These are phyloP conservation scores for Curvularia lunata DNA, from an alignment of 2,329 filamentous ascomycete species.

Conservation along the genomic window DNA sequence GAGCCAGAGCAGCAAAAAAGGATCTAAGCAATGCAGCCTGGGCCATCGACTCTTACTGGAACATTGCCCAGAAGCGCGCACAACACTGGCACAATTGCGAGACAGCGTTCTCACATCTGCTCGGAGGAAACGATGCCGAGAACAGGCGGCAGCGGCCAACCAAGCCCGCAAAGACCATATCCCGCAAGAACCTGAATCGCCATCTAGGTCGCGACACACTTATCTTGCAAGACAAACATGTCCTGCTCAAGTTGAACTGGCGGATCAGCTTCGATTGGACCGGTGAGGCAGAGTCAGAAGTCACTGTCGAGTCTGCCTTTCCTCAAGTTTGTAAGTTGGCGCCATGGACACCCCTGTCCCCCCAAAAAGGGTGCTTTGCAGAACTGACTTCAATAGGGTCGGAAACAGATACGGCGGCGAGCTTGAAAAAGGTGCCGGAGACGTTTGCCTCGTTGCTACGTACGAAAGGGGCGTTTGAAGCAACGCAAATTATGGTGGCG, in stretches of 20 bases:
- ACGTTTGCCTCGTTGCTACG: slow-evolving; percentile 67
- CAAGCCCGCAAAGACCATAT: slow-evolving; percentile 24
- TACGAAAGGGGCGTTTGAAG: slow-evolving; percentile 61
- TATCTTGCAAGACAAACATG: slow-evolving; percentile 45
- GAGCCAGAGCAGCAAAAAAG: slow-evolving; percentile 48
- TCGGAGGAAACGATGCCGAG: slow-evolving; percentile 27
- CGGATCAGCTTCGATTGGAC: slow-evolving; percentile 73
- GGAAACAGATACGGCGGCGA: slow-evolving; percentile 62
- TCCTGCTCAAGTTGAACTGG: slow-evolving; percentile 66
- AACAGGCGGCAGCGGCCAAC: slow-evolving; percentile 23
- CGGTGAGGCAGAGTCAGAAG: slow-evolving; percentile 68
- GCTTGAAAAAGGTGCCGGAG: slow-evolving; percentile 63
- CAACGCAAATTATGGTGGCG: slow-evolving; percentile 66
- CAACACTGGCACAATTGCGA: slow-evolving; percentile 67
- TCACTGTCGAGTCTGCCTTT: slow-evolving; percentile 62
- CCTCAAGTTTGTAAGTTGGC: slow-evolving; percentile 66
- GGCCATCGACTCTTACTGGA: slow-evolving; percentile 73
- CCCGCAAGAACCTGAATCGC: slow-evolving; percentile 58
- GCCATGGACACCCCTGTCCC: neutral
- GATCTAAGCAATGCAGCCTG: slow-evolving; percentile 68
- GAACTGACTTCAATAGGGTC: slow-evolving; percentile 53
- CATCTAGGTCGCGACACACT: slow-evolving; percentile 45
- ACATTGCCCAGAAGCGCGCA: slow-evolving; percentile 65
- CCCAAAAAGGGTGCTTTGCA: neutral
- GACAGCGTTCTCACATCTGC: slow-evolving; percentile 51